Evolutionary conservation across 2,329 filamentous ascomycete genomes (phyloP).

Genomic region (Aspergillus fumigatiaffinis): DNA sequence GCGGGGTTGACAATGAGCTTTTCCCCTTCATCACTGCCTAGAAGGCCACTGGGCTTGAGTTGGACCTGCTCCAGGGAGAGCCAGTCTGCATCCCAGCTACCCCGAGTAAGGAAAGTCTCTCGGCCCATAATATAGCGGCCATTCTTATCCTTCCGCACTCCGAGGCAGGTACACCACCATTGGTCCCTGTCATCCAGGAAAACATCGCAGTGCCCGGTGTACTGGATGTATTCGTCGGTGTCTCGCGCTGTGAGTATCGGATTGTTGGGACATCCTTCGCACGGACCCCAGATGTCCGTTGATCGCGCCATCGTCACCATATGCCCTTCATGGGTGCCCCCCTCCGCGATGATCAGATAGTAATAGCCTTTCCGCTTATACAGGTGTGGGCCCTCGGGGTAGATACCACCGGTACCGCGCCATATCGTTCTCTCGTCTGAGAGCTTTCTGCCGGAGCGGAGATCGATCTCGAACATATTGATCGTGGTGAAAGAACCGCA

Average conservation of each 20-base stretch:
- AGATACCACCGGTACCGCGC: background rate
- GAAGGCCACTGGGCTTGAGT: constrained; percentile 6
- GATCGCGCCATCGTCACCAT: constrained; percentile 49
- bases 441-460: background rate
- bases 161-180: constrained; percentile 21
- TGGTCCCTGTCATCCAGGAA: constrained; percentile 14
- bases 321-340: constrained; percentile 47
- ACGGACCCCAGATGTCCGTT: constrained; percentile 45
- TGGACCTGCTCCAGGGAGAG: constrained; percentile 14
- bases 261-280: constrained; percentile 41
- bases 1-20: constrained; percentile 10
- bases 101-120: constrained; percentile 30
- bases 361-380: constrained; percentile 49
- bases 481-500: background rate
- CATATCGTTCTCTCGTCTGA: constrained; percentile 1
- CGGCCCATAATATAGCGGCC: constrained; percentile 28
- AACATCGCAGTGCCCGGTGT: constrained; percentile 20
- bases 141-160: constrained; percentile 12
- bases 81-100: constrained; percentile 20
- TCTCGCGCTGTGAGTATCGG: constrained; percentile 44
- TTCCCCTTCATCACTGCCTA: background rate
- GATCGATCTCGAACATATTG: constrained; percentile 1
- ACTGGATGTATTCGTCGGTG: constrained; percentile 20
- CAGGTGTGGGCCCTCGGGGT: constrained; percentile 52
- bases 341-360: constrained; percentile 49